Conservation (phyloP, 73 alveolate genomes). For the Paramecium sexaurelia region DNA sequence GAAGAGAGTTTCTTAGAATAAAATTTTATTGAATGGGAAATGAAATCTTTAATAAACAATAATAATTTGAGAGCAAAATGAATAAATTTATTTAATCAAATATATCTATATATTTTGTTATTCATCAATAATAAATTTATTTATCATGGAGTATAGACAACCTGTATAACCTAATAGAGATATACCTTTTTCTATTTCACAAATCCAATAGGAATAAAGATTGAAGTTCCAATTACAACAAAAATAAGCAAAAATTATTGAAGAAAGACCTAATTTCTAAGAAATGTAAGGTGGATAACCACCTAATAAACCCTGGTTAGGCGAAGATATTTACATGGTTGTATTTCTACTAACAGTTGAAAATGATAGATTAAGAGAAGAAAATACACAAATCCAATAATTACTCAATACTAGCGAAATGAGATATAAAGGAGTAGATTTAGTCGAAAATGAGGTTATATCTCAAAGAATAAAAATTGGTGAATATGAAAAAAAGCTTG, state of each 20-base stretch:
- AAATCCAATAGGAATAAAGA: constrained; percentile 12
- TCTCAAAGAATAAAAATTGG: constrained; percentile 29
- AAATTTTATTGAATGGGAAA: not conserved
- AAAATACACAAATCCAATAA: not conserved
- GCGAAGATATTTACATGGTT: constrained; percentile 46
- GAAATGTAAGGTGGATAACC: constrained; percentile 55
- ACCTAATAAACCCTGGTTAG: constrained; percentile 32
- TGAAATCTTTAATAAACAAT: not conserved
- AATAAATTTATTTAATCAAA: not conserved
- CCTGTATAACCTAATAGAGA: not conserved
- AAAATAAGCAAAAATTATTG: not conserved
- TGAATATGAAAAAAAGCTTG: constrained; percentile 29
- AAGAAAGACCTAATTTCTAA: not conserved
- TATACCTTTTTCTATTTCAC: not conserved
- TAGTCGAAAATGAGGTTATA: not conserved
- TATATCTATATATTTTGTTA: not conserved
- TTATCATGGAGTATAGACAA: not conserved
- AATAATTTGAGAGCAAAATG: not conserved
- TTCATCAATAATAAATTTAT: not conserved
- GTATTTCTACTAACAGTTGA: constrained; percentile 27
- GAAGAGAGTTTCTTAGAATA: not conserved
- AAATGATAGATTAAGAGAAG: constrained; percentile 29
- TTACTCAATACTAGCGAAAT: not conserved
- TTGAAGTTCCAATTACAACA: not conserved
- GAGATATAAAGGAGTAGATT: constrained; percentile 3